A percentile compares a stretch with the other conserved stretches of the same genome.
These are phyloP conservation scores for Diutina ranongensis DNA, from an alignment of 1,139 yeast species.

Conservation along the genomic window DNA sequence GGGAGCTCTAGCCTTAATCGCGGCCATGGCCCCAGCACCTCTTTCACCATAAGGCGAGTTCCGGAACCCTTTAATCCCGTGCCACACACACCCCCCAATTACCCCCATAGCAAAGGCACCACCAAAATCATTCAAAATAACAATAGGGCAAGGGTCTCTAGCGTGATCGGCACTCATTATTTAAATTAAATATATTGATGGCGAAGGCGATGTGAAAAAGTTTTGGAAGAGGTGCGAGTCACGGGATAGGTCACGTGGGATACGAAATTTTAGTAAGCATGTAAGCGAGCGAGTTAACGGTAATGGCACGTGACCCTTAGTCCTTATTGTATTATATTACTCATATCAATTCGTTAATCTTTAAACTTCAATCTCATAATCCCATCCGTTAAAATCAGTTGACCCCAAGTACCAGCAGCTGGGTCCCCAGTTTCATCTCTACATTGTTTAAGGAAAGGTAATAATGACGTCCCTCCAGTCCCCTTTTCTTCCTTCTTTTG, in stretches of 20 bases:
- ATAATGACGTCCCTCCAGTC: slow-evolving; percentile 87
- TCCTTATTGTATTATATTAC: background rate
- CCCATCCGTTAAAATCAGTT: slow-evolving; percentile 56
- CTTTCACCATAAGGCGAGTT: slow-evolving; percentile 97
- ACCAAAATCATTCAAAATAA: slow-evolving; percentile 91
- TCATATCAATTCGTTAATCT: background rate
- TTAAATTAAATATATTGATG: background rate
- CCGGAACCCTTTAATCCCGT: slow-evolving; percentile 96
- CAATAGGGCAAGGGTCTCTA: slow-evolving; percentile 98
- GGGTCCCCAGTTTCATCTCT: slow-evolving; percentile 92
- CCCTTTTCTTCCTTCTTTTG: slow-evolving; percentile 52
- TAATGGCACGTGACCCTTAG: background rate
- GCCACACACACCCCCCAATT: slow-evolving; percentile 98
- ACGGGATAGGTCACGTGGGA: background rate
- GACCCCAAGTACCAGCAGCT: slow-evolving; percentile 88
- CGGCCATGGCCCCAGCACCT: slow-evolving; percentile 77
- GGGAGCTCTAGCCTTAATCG: slow-evolving; percentile 94
- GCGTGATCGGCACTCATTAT: slow-evolving; percentile 92
- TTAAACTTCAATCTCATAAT: slow-evolving; percentile 31
- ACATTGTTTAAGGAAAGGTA: slow-evolving; percentile 88
- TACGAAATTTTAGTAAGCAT: too few species aligned
- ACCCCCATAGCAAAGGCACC: slow-evolving; percentile 99
- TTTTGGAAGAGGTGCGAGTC: background rate
- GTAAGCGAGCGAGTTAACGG: too few species aligned
- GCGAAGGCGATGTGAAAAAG: background rate